These are phyloP conservation scores for Sapria himalayana DNA, from an alignment of 345 rosid genomes.

Conservation along the genomic window DNA sequence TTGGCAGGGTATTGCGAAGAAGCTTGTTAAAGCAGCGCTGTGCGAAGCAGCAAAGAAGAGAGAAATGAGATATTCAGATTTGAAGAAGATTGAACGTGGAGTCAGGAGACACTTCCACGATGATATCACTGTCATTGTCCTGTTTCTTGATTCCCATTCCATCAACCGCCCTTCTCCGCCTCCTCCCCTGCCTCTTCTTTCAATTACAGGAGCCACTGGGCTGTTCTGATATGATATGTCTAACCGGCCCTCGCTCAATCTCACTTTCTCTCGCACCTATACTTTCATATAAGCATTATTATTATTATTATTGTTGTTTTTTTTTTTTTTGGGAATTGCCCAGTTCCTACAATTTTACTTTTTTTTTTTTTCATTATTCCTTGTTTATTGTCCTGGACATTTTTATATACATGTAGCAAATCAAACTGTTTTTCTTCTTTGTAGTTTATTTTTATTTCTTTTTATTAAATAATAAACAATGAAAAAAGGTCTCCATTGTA, in stretches of 20 bases:
- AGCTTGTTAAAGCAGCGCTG: slow-evolving; percentile 57
- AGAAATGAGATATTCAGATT: slow-evolving; percentile 86
- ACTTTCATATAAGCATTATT: too few relatives aligned
- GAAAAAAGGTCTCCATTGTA: too few relatives aligned
- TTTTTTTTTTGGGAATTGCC: too few relatives aligned
- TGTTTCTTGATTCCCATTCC: slow-evolving; percentile 48
- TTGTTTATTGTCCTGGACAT: too few relatives aligned
- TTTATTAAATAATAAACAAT: too few relatives aligned
- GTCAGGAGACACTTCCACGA: slow-evolving; percentile 97
- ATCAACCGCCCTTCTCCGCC: slow-evolving; percentile 20
- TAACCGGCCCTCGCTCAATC: slow-evolving; percentile 5
- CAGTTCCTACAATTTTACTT: too few relatives aligned
- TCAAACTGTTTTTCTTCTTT: too few relatives aligned
- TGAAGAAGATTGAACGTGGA: slow-evolving; percentile 81
- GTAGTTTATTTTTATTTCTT: too few relatives aligned
- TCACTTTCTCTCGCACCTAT: slow-evolving; percentile 8
- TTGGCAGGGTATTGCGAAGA: slow-evolving; percentile 60
- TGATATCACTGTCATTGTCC: slow-evolving; percentile 69
- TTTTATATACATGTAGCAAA: too few relatives aligned
- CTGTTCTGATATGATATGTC: slow-evolving; percentile 12
- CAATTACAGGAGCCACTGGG: slow-evolving; percentile 39
- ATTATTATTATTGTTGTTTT: too few relatives aligned
- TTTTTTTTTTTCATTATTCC: too few relatives aligned
- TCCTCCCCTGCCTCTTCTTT: slow-evolving; percentile 32
- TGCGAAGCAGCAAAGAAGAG: slow-evolving; percentile 81